A percentile compares a stretch with the other conserved stretches of the same genome.
These are phyloP conservation scores for Cladosporium phlei DNA, from an alignment of 2,329 filamentous ascomycete species.

Conservation along the genomic window DNA sequence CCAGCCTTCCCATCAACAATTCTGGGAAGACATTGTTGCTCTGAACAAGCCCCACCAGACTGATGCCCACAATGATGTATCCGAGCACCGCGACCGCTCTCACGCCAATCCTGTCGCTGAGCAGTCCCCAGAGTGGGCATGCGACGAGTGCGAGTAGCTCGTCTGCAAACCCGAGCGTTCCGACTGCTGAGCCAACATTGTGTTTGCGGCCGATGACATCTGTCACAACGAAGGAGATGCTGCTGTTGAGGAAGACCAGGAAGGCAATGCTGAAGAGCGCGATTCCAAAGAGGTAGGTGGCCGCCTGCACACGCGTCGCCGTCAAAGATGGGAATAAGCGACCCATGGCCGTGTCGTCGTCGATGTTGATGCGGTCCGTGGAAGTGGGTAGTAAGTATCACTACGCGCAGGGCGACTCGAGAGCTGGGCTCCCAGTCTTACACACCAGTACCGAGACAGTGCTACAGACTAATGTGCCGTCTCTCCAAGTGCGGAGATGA, in stretches of 20 bases:
- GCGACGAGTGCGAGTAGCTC: conserved; percentile 77
- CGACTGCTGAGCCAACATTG: conserved; percentile 73
- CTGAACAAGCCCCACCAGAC: conserved; percentile 77
- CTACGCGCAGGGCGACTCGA: too few relatives aligned
- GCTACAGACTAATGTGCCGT: too few relatives aligned
- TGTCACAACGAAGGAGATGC: conserved; percentile 78
- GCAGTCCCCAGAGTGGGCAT: conserved; percentile 72
- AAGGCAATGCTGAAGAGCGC: conserved; percentile 84
- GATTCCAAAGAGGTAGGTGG: conserved; percentile 74
- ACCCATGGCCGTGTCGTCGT: conserved; percentile 19
- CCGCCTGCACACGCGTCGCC: conserved; percentile 52
- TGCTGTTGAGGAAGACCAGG: conserved; percentile 83
- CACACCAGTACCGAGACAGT: too few relatives aligned
- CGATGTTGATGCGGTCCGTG: background rate
- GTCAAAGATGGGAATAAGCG: conserved; percentile 42
- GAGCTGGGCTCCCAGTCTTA: too few relatives aligned
- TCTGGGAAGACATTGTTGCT: conserved; percentile 84
- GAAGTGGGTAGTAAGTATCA: too few relatives aligned
- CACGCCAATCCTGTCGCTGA: conserved; percentile 73
- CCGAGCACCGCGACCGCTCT: conserved; percentile 62
- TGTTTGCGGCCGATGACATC: conserved; percentile 71
- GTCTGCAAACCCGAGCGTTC: conserved; percentile 79
- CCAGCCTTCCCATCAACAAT: conserved; percentile 72
- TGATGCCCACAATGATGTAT: conserved; percentile 73
- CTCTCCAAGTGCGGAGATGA: too few relatives aligned